phyloP scores from a whole-genome alignment of 768 basidiomycete genomes.

The Xerocomellus intermedius region DNA sequence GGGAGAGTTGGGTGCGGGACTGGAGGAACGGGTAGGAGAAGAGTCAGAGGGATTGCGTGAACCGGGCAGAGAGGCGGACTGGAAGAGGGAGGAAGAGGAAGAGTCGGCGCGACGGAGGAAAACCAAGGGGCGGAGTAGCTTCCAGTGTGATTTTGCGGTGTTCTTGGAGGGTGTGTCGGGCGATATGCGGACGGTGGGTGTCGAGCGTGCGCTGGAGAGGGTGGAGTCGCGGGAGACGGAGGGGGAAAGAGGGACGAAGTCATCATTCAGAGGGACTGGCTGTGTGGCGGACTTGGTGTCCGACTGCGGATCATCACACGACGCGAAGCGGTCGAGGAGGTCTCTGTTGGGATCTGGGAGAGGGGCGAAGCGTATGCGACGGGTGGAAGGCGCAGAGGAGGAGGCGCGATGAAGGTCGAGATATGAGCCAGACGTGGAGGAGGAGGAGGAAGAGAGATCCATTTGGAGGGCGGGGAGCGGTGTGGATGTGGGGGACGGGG shows the following conservation, averaged over 20 bases:
- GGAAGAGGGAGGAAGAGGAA: conserved; percentile 10
- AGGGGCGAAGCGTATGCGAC: conserved; percentile 76
- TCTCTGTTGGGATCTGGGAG: conserved; percentile 73
- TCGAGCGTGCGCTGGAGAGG: conserved; percentile 20
- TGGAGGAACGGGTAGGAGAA: conserved; percentile 12
- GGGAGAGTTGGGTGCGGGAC: conserved; percentile 17
- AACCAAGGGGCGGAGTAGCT: conserved; percentile 21
- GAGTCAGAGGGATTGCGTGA: conserved; percentile 13
- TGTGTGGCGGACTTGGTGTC: conserved; percentile 3
- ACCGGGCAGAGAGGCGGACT: conserved; percentile 12
- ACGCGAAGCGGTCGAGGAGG: neutral
- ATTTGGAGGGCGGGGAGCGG: conserved; percentile 16
- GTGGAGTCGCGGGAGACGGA: conserved; percentile 20
- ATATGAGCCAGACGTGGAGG: conserved; percentile 21
- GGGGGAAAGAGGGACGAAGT: conserved; percentile 14
- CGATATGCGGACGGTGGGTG: conserved; percentile 20
- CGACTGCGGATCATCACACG: conserved; percentile 35
- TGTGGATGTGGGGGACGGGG: conserved; percentile 5
- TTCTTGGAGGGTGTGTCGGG: neutral
- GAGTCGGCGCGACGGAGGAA: conserved; percentile 18
- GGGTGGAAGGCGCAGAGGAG: conserved; percentile 14
- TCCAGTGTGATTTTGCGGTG: conserved; percentile 11
- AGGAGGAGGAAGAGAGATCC: conserved; percentile 17
- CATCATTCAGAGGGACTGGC: neutral
- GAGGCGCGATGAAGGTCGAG: conserved; percentile 12